These are phyloP conservation scores for Backusella australiensis DNA, from an alignment of 192 early-diverging fungal species.

Conservation along the genomic window DNA sequence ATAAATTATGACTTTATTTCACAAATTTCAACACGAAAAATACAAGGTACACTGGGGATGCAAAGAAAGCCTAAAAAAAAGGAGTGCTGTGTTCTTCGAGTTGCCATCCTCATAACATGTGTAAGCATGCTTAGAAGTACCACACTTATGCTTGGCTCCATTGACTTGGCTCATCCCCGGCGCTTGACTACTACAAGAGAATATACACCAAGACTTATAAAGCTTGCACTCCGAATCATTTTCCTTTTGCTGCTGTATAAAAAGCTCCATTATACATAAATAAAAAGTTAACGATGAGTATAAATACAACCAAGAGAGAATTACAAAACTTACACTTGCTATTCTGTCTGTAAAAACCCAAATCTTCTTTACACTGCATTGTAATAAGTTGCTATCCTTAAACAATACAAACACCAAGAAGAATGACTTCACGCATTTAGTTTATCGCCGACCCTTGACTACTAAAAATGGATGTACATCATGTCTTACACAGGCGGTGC, in stretches of 20 bases:
- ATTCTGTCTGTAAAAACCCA: neutral
- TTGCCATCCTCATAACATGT: neutral
- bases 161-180: neutral
- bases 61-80: neutral
- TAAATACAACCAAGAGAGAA: neutral
- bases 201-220: neutral
- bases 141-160: neutral
- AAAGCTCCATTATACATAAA: neutral
- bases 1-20: no score
- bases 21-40: no score
- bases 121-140: neutral
- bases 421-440: neutral
- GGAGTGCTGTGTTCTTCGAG: neutral
- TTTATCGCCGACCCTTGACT: neutral
- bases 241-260: neutral
- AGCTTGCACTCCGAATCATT: neutral
- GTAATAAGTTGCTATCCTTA: neutral
- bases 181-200: neutral
- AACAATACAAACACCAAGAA: neutral
- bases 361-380: neutral
- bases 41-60: no score
- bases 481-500: neutral
- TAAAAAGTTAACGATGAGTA: neutral
- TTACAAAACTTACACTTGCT: neutral
- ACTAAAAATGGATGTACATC: neutral